These are phyloP conservation scores for Vicia villosa DNA, from an alignment of 306 rosid species.

Conservation along the genomic window DNA sequence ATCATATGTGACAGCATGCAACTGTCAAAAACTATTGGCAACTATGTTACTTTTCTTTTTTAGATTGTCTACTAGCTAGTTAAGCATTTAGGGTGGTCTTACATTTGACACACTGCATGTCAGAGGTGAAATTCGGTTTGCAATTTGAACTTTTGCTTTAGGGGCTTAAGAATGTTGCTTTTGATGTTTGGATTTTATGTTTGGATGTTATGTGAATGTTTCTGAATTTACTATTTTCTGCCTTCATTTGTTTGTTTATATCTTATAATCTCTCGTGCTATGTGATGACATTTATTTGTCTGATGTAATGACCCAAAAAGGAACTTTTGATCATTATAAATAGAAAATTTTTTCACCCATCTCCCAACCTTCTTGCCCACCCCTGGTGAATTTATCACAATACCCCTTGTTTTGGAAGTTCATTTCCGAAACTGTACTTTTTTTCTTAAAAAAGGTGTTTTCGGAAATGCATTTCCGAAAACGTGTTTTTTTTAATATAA, in stretches of 20 bases:
- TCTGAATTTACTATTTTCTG: neutral
- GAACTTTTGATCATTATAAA: neutral
- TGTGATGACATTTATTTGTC: neutral
- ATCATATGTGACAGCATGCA: neutral
- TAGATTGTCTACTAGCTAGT: neutral
- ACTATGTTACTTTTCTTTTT: constrained; percentile 4
- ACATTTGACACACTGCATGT: neutral
- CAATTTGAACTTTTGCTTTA: too few relatives aligned
- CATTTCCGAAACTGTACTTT: too few relatives aligned
- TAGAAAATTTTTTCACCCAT: too few relatives aligned
- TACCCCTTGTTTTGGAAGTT: too few relatives aligned
- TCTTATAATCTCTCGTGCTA: neutral
- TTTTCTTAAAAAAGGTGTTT: too few relatives aligned
- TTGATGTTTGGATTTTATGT: neutral
- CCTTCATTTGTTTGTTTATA: neutral
- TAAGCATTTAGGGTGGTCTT: neutral
- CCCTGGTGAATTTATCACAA: too few relatives aligned
- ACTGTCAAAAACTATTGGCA: neutral
- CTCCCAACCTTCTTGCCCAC: too few relatives aligned
- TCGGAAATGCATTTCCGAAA: too few relatives aligned
- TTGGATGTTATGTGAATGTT: neutral
- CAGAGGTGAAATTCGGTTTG: too few relatives aligned
- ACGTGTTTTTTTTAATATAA: too few relatives aligned
- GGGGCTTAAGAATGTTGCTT: too few relatives aligned
- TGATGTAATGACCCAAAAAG: neutral